These are phyloP conservation scores for Pyrenopolyporus hunteri DNA, from an alignment of 495 filamentous ascomycete species.

Conservation along the genomic window DNA sequence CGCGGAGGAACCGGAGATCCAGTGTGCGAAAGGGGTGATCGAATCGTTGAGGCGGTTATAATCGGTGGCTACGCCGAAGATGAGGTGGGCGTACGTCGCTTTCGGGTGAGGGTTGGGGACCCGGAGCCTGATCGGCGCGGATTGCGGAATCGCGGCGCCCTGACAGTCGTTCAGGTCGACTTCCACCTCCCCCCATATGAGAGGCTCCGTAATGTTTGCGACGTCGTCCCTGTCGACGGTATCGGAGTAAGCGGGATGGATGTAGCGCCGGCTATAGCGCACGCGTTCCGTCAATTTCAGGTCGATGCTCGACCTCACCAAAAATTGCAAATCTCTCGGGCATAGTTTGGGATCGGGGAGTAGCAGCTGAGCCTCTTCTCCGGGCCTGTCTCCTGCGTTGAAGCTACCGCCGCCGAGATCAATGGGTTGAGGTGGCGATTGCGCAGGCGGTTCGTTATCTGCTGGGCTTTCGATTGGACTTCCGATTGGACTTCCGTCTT, in stretches of 20 bases:
- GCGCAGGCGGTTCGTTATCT: background rate
- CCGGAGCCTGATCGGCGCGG: constrained; percentile 40
- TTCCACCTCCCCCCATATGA: constrained; percentile 38
- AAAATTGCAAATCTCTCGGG: constrained; percentile 18
- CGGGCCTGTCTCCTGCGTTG: background rate
- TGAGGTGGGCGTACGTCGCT: constrained; percentile 42
- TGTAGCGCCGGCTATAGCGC: constrained; percentile 47
- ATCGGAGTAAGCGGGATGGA: constrained; percentile 38
- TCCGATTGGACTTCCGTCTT: constrained; percentile 1
- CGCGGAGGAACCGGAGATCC: constrained; percentile 62
- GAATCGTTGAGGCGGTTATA: constrained; percentile 62
- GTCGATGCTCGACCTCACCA: constrained; percentile 30
- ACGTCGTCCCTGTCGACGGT: constrained; percentile 38
- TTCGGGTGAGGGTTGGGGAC: constrained; percentile 44
- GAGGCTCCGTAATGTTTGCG: constrained; percentile 41
- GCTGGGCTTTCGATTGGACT: background rate
- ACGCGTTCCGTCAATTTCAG: constrained; percentile 46
- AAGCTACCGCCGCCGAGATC: background rate
- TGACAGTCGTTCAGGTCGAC: constrained; percentile 44
- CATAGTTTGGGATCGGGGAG: constrained; percentile 27
- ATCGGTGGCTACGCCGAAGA: constrained; percentile 66
- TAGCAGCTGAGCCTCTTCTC: background rate
- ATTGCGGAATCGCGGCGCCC: constrained; percentile 26
- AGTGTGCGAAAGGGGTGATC: constrained; percentile 63
- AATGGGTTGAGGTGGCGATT: background rate